Percentiles rank a stretch among this genome's conserved stretches.
Conservation (phyloP, 306 rosid genomes). For the Cajanus cajan region DNA sequence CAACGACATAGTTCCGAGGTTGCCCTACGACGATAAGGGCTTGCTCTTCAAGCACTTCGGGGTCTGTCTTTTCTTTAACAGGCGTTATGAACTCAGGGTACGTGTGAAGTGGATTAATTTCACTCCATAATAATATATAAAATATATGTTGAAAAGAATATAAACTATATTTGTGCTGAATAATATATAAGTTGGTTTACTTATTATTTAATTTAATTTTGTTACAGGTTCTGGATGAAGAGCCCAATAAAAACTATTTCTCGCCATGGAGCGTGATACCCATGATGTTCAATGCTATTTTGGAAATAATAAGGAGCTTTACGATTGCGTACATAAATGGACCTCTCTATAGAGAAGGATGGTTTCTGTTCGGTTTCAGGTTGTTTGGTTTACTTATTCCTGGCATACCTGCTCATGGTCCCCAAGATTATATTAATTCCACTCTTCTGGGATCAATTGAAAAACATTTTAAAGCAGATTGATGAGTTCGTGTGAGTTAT, state of each 20-base stretch:
- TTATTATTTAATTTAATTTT: not conserved
- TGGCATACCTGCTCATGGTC: conserved; percentile 60
- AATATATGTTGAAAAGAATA: no score
- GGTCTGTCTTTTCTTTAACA: conserved; percentile 55
- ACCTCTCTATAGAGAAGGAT: conserved; percentile 52
- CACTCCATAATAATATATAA: no score
- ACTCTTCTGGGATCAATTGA: conserved; percentile 55
- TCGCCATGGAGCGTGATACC: conserved; percentile 41
- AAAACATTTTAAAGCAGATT: conserved; percentile 29
- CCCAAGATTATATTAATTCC: conserved; percentile 73
- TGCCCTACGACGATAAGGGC: conserved; percentile 63
- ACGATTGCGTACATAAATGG: conserved; percentile 42
- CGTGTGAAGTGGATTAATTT: no score
- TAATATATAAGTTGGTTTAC: not conserved
- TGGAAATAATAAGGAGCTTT: conserved; percentile 74
- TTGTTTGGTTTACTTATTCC: conserved; percentile 55
- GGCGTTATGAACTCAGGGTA: conserved; percentile 55
- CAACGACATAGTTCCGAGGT: conserved; percentile 69
- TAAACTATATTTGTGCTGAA: no score
- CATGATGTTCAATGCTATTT: conserved; percentile 42
- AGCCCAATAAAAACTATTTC: conserved; percentile 71
- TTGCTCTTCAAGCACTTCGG: conserved; percentile 84
- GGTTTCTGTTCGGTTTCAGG: conserved; percentile 47
- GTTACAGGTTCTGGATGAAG: conserved; percentile 59
- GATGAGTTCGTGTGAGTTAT: not conserved